A percentile compares a stretch with the other conserved stretches of the same genome.
phyloP scores from a whole-genome alignment of 169 alveolate species.

The Pseudocohnilembus persalinus region DNA sequence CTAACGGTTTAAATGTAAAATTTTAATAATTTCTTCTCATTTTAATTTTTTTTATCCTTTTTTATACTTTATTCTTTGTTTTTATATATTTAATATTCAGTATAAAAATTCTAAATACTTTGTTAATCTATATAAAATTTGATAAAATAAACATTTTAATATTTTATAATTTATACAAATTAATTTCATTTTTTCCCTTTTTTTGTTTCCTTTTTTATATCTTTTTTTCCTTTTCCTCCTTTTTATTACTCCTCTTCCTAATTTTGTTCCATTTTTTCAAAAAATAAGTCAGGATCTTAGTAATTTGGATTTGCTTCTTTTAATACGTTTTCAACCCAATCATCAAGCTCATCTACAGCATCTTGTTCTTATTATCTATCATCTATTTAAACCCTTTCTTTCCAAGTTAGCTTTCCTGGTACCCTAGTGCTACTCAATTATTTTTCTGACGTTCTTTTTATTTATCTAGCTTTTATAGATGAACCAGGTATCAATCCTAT shows the following conservation, averaged over 20 bases:
- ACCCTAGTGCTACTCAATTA: neutral
- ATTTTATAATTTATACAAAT: too few species aligned
- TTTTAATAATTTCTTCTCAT: neutral
- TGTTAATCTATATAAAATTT: too few species aligned
- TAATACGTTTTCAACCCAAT: constrained; percentile 34
- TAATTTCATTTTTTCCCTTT: neutral
- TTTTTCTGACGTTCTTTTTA: constrained; percentile 24
- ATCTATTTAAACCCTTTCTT: constrained; percentile 28
- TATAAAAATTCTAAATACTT: too few species aligned
- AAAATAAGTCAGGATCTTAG: constrained; percentile 49
- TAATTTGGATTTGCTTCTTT: constrained; percentile 46
- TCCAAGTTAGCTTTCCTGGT: constrained; percentile 31
- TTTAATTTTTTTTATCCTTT: too few species aligned
- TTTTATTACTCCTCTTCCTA: neutral
- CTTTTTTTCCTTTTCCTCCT: neutral
- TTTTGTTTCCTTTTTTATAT: neutral
- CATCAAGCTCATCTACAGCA: constrained; percentile 37
- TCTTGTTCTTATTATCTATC: constrained; percentile 26
- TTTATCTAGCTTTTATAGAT: constrained; percentile 15
- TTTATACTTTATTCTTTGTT: too few species aligned
- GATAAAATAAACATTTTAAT: too few species aligned
- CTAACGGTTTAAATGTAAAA: neutral
- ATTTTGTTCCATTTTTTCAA: constrained; percentile 36
- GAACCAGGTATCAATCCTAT: constrained; percentile 25
- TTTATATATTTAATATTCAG: too few species aligned